Base-by-base conservation (phyloP, 2,329 filamentous ascomycete genomes). In the Fusarium newnesense region DNA sequence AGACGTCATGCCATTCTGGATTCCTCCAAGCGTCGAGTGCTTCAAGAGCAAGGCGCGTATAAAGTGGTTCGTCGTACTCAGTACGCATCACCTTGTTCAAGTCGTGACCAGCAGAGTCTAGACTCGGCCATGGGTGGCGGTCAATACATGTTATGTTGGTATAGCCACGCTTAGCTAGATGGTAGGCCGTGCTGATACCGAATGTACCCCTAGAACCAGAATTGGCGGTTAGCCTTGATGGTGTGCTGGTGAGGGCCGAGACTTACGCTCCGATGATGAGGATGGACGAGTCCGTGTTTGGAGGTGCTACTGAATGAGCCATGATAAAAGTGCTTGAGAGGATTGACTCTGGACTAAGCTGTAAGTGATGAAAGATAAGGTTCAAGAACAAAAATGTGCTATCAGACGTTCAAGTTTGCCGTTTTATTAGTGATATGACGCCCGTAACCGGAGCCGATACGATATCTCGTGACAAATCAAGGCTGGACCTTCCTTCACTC, bases 21-120 rank as follows among this genome's bases (percentile, higher is more conserved):
- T 42, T 32, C 6, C 64, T 67, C 64, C 64, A 67, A 2, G 60
- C 50, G 2, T 65, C 50, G 0, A 67, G 60, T 4, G 64, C 60
- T n/a, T 65, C 64, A 0, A 67, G 2, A 9, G 64, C 64, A 6
- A 67, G 50, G 0, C 36, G 28, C 1, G 64, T 65, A 4, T 67
- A 67, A 2, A 67, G 11, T 1, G 64, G 60, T 26, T 67, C 64
- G 9, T 67, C 50, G 6, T 68, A 68, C 11, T 67, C 65, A 10
- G 66, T 69, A 13, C 66, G 56, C 42, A 68, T 67, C 8, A 68
- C 60, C n/a, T 75, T 75, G 36, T 75, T 75, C 16, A 74, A 39
- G 44, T 75, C 73, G n/a, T 73, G 43, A 3, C 73, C 72, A 7
- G 73, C 73, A 24, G 72, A 75, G 42, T 75, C 73, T 12, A 67